A percentile compares a stretch with the other conserved stretches of the same genome.
Evolutionary conservation across 1,284 basidiomycete species (phyloP).

Genomic region (Ceratobasidium papillatum): DNA sequence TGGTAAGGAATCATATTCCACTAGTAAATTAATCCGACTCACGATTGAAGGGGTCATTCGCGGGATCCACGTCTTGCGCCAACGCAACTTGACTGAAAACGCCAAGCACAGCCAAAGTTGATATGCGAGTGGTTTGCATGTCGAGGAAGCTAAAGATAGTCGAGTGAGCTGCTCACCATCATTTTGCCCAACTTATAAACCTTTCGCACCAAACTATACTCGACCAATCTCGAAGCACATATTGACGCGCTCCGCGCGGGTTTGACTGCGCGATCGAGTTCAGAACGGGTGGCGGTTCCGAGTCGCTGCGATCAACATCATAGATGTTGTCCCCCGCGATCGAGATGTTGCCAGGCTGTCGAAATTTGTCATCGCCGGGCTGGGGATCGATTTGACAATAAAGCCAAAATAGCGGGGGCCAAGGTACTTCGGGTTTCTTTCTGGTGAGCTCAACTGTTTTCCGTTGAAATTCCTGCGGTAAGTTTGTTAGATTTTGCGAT

Average conservation of each 20-base stretch:
- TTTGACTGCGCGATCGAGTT: not conserved
- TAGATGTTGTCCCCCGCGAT: not conserved
- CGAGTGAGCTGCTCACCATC: not conserved
- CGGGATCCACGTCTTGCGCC: not conserved
- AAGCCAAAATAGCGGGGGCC: too few relatives aligned
- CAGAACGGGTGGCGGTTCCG: not conserved
- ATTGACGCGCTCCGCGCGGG: not conserved
- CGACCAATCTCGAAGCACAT: too few relatives aligned
- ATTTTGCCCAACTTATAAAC: not conserved
- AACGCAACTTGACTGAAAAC: not conserved
- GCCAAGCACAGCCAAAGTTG: not conserved
- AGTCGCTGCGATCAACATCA: not conserved
- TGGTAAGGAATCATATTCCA: not conserved
- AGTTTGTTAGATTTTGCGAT: too few relatives aligned
- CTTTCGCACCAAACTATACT: not conserved
- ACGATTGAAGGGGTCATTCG: constrained; percentile 4
- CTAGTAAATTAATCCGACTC: too few relatives aligned
- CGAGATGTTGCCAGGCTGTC: too few relatives aligned
- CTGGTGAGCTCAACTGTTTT: too few relatives aligned
- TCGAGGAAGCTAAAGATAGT: too few relatives aligned
- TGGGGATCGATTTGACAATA: too few relatives aligned
- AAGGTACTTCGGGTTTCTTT: too few relatives aligned
- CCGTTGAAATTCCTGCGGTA: too few relatives aligned
- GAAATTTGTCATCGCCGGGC: too few relatives aligned
- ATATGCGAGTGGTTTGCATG: not conserved